Evolutionary conservation across 768 basidiomycete species (phyloP).

Genomic region (Postia placenta): DNA sequence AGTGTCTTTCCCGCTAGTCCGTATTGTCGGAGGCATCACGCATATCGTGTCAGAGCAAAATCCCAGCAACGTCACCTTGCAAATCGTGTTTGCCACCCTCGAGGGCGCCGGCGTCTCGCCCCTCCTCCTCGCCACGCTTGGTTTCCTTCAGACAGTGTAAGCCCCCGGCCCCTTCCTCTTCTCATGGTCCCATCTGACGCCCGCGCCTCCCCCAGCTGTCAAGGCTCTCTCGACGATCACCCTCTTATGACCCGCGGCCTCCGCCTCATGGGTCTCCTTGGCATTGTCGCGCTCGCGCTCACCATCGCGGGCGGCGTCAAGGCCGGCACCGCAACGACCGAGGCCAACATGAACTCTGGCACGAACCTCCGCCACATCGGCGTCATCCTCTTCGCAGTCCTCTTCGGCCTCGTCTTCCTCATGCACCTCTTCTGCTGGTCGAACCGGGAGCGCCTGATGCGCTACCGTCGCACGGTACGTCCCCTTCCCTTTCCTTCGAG

Average conservation of each 20-base stretch:
- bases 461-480: conserved; percentile 3
- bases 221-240: conserved; percentile 21
- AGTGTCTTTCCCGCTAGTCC: conserved; percentile 42
- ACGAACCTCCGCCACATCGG: conserved; percentile 28
- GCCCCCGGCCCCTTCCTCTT: conserved; percentile 8
- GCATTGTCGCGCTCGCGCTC: conserved; percentile 24
- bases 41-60: conserved; percentile 48
- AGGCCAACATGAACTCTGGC: conserved; percentile 14
- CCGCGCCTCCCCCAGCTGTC: conserved; percentile 18
- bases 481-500: neutral
- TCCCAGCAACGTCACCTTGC: conserved; percentile 36
- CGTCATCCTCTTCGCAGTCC: conserved; percentile 25
- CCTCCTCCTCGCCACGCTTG: conserved; percentile 30
- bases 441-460: conserved; percentile 5
- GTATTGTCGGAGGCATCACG: conserved; percentile 51
- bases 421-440: conserved; percentile 11
- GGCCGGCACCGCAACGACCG: conserved; percentile 8
- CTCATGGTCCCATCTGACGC: neutral
- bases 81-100: conserved; percentile 44
- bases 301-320: conserved; percentile 27
- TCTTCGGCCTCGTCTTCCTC: conserved; percentile 32
- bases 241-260: conserved; percentile 10
- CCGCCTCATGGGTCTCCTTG: conserved; percentile 25
- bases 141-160: conserved; percentile 30
- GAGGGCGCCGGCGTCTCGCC: conserved; percentile 35